Base-by-base conservation (phyloP, 192 early-diverging fungal species). In the Paraglomus brasilianum region DNA sequence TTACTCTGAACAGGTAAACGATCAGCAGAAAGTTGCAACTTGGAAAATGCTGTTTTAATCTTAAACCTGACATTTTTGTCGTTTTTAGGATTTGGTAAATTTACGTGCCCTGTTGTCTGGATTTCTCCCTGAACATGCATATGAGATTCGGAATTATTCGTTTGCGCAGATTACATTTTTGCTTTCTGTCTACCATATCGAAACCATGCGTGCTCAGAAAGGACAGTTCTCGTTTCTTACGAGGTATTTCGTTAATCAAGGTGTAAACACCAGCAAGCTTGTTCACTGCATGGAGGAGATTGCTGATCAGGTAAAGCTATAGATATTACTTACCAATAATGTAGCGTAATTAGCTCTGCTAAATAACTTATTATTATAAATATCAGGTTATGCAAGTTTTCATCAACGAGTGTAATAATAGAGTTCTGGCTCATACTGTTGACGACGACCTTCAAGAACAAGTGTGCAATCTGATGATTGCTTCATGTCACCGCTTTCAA, bases 221-320 rank as follows among this genome's bases (percentile, higher is more conserved):
- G 88, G 91, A 21, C 78, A 86, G 75, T 91, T 86, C 62, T 84
- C 84, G 3, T 85, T 86, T 50, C 84, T 95, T 46, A 77, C 92
- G 40, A 81, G 83, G 53, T 98, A 98, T 72, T 89, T 98, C 67
- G 80, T 84, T 77, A 95, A 97, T 71, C 84, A 93, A 40, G 89
- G 93, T 15, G 88, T 95, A 49, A 89, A 89, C 68, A 81, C 85
- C 42, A 91, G 89, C 15, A 84, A 86, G 7, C 74, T 94, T 41
- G 87, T 90, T 44, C 79, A 79, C 1, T 85, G 90, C 13, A 76
- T 99, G 44, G 91, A 95, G 69, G 78, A 79, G 24, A 90, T 97
- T 66, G 91, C 87, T 10, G 88, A 91, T 46, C 82, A 87, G 42
- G 75, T 79, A 30, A 9, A 39, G 30, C 45, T 59, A 36, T 21